A percentile compares a stretch with the other conserved stretches of the same genome.
phyloP scores from a whole-genome alignment of 169 alveolate species.

The Sarcocystis neurona region DNA sequence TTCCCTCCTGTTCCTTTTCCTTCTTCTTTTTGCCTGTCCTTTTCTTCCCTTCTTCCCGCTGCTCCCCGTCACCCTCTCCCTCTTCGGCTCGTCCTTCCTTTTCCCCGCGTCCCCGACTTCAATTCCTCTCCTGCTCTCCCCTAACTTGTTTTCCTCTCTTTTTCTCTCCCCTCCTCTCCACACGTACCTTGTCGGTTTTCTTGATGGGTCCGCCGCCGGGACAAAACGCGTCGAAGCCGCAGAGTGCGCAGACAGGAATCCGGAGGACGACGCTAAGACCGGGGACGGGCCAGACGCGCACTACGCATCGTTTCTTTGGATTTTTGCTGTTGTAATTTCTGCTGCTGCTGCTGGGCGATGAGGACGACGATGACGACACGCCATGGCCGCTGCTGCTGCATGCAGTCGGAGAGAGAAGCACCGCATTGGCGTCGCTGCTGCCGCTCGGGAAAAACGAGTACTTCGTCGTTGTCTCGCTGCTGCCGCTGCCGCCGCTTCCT shows the following conservation, averaged over 20 bases:
- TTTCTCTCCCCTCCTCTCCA: too few species aligned
- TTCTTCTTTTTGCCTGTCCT: too few species aligned
- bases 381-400: neutral
- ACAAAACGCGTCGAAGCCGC: conserved; percentile 56
- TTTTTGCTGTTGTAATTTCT: conserved; percentile 47
- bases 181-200: conserved; percentile 50
- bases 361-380: neutral
- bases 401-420: neutral
- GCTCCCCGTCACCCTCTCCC: too few species aligned
- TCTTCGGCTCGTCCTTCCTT: too few species aligned
- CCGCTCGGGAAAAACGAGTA: neutral
- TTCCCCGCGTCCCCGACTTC: too few species aligned
- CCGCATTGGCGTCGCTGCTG: neutral
- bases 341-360: conserved; percentile 29
- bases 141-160: too few species aligned
- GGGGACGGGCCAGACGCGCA: conserved; percentile 14
- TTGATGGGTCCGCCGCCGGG: conserved; percentile 46
- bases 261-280: conserved; percentile 40
- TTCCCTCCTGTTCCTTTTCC: too few species aligned
- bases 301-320: conserved; percentile 33
- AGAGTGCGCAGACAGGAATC: conserved; percentile 48
- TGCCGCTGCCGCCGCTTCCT: neutral
- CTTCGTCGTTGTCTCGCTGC: too few species aligned
- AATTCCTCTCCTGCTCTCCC: too few species aligned
- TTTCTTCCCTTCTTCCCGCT: too few species aligned